Evolutionary conservation across 352 stramenopile genomes (phyloP).

Genomic region (Pythium phragmiticola): DNA sequence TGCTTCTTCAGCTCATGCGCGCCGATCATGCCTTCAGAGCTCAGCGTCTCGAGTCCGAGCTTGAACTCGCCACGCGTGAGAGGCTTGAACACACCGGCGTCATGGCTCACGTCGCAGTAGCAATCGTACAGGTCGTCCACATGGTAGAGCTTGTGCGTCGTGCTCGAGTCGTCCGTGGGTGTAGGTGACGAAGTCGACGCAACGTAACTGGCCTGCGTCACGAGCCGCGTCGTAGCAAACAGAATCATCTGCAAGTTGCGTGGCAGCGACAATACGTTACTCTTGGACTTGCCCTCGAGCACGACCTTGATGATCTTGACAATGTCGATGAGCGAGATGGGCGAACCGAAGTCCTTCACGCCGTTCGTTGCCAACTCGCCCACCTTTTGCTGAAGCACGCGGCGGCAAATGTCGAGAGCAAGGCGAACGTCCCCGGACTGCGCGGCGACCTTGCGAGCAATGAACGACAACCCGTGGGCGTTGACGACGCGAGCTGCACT

Average conservation of each 20-base stretch:
- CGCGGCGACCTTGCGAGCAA: conserved; percentile 78
- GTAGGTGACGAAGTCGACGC: neutral
- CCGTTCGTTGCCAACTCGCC: conserved; percentile 22
- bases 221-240: conserved; percentile 58
- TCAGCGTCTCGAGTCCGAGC: conserved; percentile 61
- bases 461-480: conserved; percentile 66
- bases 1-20: conserved; percentile 64
- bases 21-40: conserved; percentile 63
- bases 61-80: conserved; percentile 65
- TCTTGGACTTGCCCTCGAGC: conserved; percentile 61
- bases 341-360: conserved; percentile 15
- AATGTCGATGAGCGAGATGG: conserved; percentile 71
- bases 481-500: conserved; percentile 56
- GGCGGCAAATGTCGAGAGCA: conserved; percentile 71
- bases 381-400: conserved; percentile 62
- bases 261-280: conserved; percentile 58
- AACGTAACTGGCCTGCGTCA: conserved; percentile 16
- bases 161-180: neutral
- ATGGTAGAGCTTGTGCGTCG: conserved; percentile 36
- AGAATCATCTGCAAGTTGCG: conserved; percentile 84
- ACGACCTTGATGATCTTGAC: conserved; percentile 68
- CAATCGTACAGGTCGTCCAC: conserved; percentile 65
- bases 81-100: conserved; percentile 65
- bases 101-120: conserved; percentile 68
- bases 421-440: conserved; percentile 74